Evolutionary conservation across 306 rosid species (phyloP).

Genomic region (Datisca glomerata): DNA sequence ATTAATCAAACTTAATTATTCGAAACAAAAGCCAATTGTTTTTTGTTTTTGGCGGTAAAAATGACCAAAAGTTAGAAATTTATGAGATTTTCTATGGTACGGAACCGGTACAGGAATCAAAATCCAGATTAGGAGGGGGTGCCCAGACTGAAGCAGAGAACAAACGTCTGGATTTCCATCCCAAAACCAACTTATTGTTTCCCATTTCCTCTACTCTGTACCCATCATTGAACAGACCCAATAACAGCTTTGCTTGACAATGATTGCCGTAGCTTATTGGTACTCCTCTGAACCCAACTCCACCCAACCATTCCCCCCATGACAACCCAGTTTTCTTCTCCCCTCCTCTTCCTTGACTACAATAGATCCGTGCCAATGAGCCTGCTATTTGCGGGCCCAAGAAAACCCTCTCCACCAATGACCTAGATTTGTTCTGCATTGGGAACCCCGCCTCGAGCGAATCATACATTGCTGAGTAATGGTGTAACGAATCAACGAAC

Average conservation of each 20-base stretch:
- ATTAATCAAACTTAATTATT: too few species aligned
- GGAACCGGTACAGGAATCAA: too few species aligned
- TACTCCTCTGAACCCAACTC: conserved; percentile 26
- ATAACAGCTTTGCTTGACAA: conserved; percentile 59
- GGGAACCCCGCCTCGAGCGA: conserved; percentile 74
- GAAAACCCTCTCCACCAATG: conserved; percentile 67
- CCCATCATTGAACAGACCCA: conserved; percentile 73
- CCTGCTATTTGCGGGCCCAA: conserved; percentile 56
- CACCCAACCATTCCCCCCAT: conserved; percentile 55
- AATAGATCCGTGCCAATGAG: conserved; percentile 42
- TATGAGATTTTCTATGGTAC: too few species aligned
- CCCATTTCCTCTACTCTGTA: conserved; percentile 49
- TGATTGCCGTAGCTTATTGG: conserved; percentile 60
- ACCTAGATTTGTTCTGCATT: conserved; percentile 47
- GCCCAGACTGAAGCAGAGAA: conserved; percentile 72
- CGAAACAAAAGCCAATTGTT: too few species aligned
- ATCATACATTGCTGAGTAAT: conserved; percentile 66
- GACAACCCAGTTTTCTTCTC: too few species aligned
- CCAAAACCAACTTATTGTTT: conserved; percentile 43
- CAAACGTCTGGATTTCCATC: conserved; percentile 69
- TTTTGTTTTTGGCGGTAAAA: too few species aligned
- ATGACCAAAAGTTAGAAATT: too few species aligned
- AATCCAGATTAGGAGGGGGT: conserved; percentile 19
- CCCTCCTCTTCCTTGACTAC: conserved; percentile 13
- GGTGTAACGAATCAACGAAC: conserved; percentile 59